A percentile compares a stretch with the other conserved stretches of the same genome.
These are phyloP conservation scores for Begonia peltatifolia DNA, from an alignment of 306 rosid species.

Conservation along the genomic window DNA sequence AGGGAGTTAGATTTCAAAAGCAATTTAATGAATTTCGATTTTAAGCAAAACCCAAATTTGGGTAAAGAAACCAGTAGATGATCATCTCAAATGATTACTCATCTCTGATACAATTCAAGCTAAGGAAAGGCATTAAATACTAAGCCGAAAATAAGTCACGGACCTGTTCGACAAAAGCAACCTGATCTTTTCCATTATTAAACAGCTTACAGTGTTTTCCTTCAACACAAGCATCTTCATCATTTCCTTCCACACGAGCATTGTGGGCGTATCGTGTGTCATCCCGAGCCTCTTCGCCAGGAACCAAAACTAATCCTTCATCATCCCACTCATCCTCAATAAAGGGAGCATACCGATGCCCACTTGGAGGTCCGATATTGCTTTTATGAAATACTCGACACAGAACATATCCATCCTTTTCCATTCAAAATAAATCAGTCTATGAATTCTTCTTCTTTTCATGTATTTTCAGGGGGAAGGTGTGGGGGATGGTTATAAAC, in stretches of 20 bases:
- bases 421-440: slow-evolving; percentile 32
- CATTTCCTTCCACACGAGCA: slow-evolving; percentile 1
- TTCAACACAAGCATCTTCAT: no score
- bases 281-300: slow-evolving; percentile 35
- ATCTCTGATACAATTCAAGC: no score
- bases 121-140: not conserved
- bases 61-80: no score
- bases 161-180: slow-evolving; percentile 17
- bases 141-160: slow-evolving; percentile 4
- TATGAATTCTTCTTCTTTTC: not conserved
- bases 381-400: slow-evolving; percentile 98
- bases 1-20: no score
- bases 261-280: slow-evolving; percentile 7
- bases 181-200: no score
- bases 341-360: slow-evolving; percentile 97
- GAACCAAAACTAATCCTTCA: slow-evolving; percentile 33
- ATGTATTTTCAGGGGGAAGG: no score
- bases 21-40: no score
- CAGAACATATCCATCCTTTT: slow-evolving; percentile 88
- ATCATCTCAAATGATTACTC: no score
- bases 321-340: slow-evolving; percentile 97
- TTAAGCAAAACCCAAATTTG: no score
- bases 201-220: no score
- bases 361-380: slow-evolving; percentile 96
- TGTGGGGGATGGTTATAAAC: no score